phyloP scores from a whole-genome alignment of 352 stramenopile genomes.

The Pythium periplocum region DNA sequence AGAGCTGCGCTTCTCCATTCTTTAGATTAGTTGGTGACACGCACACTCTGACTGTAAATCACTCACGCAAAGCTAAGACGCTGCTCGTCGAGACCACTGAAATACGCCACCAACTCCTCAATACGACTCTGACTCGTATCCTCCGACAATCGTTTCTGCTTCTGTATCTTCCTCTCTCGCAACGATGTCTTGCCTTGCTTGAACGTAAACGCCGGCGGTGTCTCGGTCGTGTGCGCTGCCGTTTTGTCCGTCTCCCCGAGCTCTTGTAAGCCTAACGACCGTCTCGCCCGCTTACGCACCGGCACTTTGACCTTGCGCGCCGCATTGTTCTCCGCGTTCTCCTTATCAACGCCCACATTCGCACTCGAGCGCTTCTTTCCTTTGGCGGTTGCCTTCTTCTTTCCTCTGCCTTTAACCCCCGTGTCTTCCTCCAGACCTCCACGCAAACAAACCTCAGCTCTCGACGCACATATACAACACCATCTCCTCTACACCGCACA shows the following conservation, averaged over 20 bases:
- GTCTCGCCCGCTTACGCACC: no score
- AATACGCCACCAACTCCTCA: conserved; percentile 54
- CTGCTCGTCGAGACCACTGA: conserved; percentile 52
- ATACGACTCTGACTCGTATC: conserved; percentile 45
- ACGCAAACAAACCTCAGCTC: not conserved
- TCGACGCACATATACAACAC: no score
- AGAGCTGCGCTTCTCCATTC: not conserved
- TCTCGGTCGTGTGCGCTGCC: conserved; percentile 23
- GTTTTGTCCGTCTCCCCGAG: no score
- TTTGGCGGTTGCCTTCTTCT: not conserved
- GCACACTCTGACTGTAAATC: not conserved
- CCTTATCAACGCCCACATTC: conserved; percentile 4
- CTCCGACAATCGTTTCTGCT: conserved; percentile 25
- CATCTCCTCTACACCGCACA: not conserved
- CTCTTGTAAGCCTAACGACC: no score
- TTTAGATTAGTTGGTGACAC: no score
- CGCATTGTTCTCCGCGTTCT: conserved; percentile 3
- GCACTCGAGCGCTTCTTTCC: no score
- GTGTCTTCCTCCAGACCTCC: not conserved
- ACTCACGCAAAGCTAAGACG: conserved; percentile 36
- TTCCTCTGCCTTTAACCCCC: not conserved
- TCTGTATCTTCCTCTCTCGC: conserved; percentile 18
- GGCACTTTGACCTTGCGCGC: no score
- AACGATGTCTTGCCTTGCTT: conserved; percentile 39
- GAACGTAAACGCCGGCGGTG: conserved; percentile 46